Evolutionary conservation across 306 rosid genomes (phyloP).

Genomic region (Casuarina glauca): DNA sequence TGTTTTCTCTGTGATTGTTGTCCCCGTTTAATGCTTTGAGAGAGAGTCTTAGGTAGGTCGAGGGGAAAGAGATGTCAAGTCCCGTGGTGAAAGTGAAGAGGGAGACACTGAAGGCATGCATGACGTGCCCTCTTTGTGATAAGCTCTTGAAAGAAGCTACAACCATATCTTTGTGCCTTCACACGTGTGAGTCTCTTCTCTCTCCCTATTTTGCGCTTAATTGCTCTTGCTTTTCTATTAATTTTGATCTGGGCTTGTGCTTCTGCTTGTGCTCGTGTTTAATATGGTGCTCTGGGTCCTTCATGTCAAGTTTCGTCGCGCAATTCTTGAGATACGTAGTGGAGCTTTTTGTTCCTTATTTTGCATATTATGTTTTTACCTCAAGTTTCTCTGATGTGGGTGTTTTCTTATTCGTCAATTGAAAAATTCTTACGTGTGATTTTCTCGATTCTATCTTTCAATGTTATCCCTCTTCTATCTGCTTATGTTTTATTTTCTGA

Average conservation of each 20-base stretch:
- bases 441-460: conserved; percentile 1
- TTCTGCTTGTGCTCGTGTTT: background rate
- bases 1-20: background rate
- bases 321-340: background rate
- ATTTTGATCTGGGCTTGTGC: conserved; percentile 33
- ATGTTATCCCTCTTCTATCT: background rate
- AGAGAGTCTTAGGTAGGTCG: conserved; percentile 3
- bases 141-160: conserved; percentile 79
- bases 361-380: conserved; percentile 6
- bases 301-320: background rate
- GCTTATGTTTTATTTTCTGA: conserved; percentile 1
- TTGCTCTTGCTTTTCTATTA: background rate
- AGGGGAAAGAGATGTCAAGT: conserved; percentile 36
- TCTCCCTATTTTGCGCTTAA: conserved; percentile 4
- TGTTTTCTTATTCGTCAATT: conserved; percentile 8
- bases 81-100: conserved; percentile 69
- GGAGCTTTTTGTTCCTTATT: conserved; percentile 7
- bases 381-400: background rate
- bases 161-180: conserved; percentile 92
- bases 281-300: conserved; percentile 18
- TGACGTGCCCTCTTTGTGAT: conserved; percentile 95
- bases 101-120: conserved; percentile 69
- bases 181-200: conserved; percentile 62
- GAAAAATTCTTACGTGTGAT: background rate
- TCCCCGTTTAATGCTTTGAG: conserved; percentile 29